Base-by-base conservation (phyloP, 257 asterid genomes). In the Vinca minor region DNA sequence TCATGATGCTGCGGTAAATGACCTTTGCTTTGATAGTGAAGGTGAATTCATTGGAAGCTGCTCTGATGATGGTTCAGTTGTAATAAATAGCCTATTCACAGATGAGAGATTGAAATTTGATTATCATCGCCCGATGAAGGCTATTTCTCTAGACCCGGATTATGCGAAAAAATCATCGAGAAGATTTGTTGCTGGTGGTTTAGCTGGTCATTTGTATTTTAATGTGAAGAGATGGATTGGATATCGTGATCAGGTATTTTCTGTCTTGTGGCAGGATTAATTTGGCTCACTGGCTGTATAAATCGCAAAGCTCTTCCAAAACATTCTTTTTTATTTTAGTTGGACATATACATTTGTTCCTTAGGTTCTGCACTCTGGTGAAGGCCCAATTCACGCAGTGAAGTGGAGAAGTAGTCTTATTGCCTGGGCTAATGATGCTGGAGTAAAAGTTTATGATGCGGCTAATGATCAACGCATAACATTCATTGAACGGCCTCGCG, bases 31-130 rank as follows among this genome's bases (percentile, higher is more conserved):
- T 70, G 99, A 93, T 59, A 52, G 78, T 59, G 99, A 93, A 74
- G 99, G 97, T 57, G 99, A 93, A 89, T 93, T 75, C 80, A 78
- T 93, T 72, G 99, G 94, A 74, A 93, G 99, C 87, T 93, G 99
- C 89, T 89, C 99, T 49, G 99, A 89, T 77, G 97, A 93, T 78
- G 97, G 97, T 68, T 85, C 95, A 79, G 94, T 93, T 71, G 82
- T 85, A 69, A 89, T 93, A 74, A 87, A 80, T 80, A 85, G 96
- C 74, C 88, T 93, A 69, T 93, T 93, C 69, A 80, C 90, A 12
- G 97, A 89, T 56, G 97, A 93, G 78, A 89, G 79, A 74, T 65
- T 89, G 87, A 83, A 82, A 79, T 93, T 89, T 78, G 96, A 90
- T 84, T 93, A 87, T 80, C 92, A 82, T 75, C 97, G 97, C 59